phyloP scores from a whole-genome alignment of 2,329 filamentous ascomycete genomes.

The Aspergillus vadensis region DNA sequence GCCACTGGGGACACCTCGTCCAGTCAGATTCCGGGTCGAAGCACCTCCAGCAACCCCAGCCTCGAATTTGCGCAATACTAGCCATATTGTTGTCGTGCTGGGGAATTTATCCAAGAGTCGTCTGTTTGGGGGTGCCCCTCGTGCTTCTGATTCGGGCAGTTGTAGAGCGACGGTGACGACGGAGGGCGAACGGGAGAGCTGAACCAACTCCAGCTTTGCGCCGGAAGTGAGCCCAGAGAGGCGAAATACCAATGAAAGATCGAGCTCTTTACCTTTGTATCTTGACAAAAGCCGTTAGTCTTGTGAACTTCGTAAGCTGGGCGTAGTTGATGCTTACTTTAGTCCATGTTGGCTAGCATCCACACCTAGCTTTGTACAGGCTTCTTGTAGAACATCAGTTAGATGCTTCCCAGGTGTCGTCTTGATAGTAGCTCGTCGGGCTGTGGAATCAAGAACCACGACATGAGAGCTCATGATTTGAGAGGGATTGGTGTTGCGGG shows the following conservation, averaged over 20 bases:
- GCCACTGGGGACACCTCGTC: constrained; percentile 70
- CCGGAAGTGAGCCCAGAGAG: constrained; percentile 80
- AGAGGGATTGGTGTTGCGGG: constrained; percentile 22
- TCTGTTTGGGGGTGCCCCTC: constrained; percentile 59
- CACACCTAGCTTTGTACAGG: constrained; percentile 78
- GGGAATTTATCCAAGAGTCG: constrained; percentile 83
- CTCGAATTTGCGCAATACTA: constrained; percentile 87
- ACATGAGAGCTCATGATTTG: constrained; percentile 79
- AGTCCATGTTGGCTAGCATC: constrained; percentile 73
- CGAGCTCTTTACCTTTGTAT: constrained; percentile 80
- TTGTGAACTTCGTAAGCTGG: constrained; percentile 6
- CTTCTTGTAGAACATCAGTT: constrained; percentile 82
- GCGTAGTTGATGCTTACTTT: constrained; percentile 61
- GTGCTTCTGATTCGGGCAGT: constrained; percentile 71
- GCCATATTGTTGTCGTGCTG: constrained; percentile 86
- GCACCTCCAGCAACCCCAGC: constrained; percentile 66
- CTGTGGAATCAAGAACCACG: constrained; percentile 78
- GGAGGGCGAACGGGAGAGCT: constrained; percentile 80
- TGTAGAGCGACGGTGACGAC: constrained; percentile 88
- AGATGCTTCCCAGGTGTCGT: constrained; percentile 79
- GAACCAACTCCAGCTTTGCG: constrained; percentile 89
- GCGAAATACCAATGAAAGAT: constrained; percentile 81
- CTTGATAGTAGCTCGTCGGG: constrained; percentile 78
- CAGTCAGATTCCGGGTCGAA: constrained; percentile 76
- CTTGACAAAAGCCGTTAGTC: constrained; percentile 45